These are phyloP conservation scores for Botrytis paeoniae DNA, from an alignment of 2,329 filamentous ascomycete species.

Conservation along the genomic window DNA sequence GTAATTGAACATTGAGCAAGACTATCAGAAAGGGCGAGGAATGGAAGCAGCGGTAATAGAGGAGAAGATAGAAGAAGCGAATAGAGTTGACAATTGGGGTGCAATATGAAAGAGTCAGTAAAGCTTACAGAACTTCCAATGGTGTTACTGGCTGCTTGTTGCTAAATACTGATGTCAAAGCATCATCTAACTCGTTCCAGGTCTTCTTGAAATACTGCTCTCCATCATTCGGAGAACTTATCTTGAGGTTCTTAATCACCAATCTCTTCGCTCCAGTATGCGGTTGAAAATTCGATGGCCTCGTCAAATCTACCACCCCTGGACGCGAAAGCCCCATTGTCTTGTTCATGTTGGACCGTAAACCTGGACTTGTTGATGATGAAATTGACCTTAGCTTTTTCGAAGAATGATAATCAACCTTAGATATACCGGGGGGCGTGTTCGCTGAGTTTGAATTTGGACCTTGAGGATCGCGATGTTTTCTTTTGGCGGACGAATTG, in stretches of 20 bases:
- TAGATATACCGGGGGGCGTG: not conserved
- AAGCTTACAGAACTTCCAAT: slow-evolving; percentile 66
- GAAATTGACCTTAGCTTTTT: slow-evolving; percentile 74
- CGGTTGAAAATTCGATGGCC: slow-evolving; percentile 57
- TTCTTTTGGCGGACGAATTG: slow-evolving; percentile 24
- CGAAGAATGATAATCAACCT: slow-evolving; percentile 42
- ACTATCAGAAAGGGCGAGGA: not conserved
- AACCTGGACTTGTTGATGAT: slow-evolving; percentile 40
- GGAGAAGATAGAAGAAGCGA: not conserved
- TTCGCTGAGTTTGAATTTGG: slow-evolving; percentile 16
- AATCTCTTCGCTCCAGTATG: slow-evolving; percentile 78
- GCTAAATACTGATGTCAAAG: slow-evolving; percentile 70
- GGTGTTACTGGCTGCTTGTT: slow-evolving; percentile 63
- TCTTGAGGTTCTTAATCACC: slow-evolving; percentile 87
- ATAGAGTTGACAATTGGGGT: not conserved
- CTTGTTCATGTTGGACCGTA: slow-evolving; percentile 31
- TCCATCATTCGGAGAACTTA: slow-evolving; percentile 56
- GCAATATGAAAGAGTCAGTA: not conserved
- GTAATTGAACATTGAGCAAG: not conserved
- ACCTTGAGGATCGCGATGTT: slow-evolving; percentile 22
- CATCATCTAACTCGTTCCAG: slow-evolving; percentile 70
- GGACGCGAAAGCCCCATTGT: slow-evolving; percentile 23
- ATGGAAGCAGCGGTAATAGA: not conserved
- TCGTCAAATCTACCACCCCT: slow-evolving; percentile 31
- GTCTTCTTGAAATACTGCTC: slow-evolving; percentile 75